Evolutionary conservation across 306 rosid genomes (phyloP).

Genomic region (Prunus armeniaca): DNA sequence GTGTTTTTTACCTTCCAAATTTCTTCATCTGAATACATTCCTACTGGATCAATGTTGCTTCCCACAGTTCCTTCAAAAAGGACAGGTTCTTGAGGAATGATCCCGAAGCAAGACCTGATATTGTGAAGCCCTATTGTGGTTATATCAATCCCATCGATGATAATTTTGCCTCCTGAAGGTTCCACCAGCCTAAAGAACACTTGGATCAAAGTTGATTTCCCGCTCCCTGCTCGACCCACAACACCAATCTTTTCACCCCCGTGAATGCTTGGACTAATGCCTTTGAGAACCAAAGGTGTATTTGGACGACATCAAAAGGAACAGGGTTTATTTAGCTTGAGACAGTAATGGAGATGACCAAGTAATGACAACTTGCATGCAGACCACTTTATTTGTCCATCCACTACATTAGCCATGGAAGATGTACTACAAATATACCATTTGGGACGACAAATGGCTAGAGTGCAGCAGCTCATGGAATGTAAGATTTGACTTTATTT

Average conservation of each 20-base stretch:
- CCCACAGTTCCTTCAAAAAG: constrained; percentile 95
- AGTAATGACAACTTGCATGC: neutral
- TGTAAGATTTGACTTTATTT: neutral
- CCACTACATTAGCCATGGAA: too few species aligned
- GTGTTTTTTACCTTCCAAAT: constrained; percentile 90
- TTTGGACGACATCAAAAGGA: constrained; percentile 57
- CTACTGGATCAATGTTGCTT: constrained; percentile 81
- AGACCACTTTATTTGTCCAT: neutral
- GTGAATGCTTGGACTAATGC: constrained; percentile 64
- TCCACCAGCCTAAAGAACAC: too few species aligned
- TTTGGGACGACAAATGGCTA: too few species aligned
- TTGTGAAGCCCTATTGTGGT: too few species aligned
- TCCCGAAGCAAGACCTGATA: too few species aligned
- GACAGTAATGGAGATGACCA: neutral
- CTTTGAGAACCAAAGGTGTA: constrained; percentile 93
- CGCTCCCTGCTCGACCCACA: too few species aligned
- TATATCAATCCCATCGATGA: constrained; percentile 83
- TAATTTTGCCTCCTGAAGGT: too few species aligned
- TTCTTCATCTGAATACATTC: constrained; percentile 70
- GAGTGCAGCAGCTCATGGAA: too few species aligned
- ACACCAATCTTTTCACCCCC: constrained; percentile 94
- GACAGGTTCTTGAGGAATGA: constrained; percentile 97
- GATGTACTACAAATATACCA: too few species aligned
- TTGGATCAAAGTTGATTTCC: too few species aligned
- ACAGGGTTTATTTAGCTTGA: neutral